A percentile compares a stretch with the other conserved stretches of the same genome.
Conservation (phyloP, 129 eudicot species). For the Chrysanthemum seticuspe region DNA sequence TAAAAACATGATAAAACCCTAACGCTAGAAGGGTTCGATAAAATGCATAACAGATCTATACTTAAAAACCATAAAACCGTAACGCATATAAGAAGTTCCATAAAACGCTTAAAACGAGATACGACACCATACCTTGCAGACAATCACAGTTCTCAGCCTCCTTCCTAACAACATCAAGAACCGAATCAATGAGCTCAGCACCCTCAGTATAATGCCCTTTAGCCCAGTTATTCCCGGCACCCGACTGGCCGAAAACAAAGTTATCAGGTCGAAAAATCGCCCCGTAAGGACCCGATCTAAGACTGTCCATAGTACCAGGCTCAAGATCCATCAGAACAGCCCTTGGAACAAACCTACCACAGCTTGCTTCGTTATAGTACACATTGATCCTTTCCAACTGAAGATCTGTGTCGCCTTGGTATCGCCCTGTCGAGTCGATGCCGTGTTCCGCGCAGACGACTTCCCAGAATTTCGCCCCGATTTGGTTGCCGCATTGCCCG, state of each 20-base stretch:
- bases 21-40: no score
- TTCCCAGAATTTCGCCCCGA: conserved; percentile 55
- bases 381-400: conserved; percentile 51
- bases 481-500: conserved; percentile 57
- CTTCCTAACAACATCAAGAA: conserved; percentile 54
- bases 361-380: conserved; percentile 48
- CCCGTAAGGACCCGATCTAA: conserved; percentile 54
- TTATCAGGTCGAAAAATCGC: conserved; percentile 50
- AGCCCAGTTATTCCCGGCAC: conserved; percentile 57
- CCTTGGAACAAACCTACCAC: conserved; percentile 44
- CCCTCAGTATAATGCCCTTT: conserved; percentile 57
- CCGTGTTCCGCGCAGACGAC: conserved; percentile 54
- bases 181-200: conserved; percentile 55
- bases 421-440: conserved; percentile 43
- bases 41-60: no score
- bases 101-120: no score
- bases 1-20: no score
- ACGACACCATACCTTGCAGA: conserved; percentile 26
- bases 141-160: conserved; percentile 56
- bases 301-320: conserved; percentile 57
- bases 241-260: conserved; percentile 53
- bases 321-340: conserved; percentile 60
- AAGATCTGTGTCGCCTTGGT: conserved; percentile 43
- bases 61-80: no score
- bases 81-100: no score